Base-by-base conservation (phyloP, 192 early-diverging fungal species). In the Endogone sp. region DNA sequence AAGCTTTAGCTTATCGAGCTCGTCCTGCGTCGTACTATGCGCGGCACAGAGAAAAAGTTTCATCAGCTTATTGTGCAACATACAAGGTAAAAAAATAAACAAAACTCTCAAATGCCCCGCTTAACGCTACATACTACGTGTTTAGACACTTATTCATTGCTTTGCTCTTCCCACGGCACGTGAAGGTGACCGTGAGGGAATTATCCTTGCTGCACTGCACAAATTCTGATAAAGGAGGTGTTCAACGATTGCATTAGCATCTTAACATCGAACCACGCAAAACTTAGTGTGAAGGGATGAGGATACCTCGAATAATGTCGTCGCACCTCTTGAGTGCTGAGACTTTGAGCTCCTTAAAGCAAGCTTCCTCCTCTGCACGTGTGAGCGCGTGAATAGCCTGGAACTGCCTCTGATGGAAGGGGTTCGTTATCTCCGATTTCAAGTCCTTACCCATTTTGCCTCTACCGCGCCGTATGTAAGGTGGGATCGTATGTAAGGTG, bases 171-270 rank as follows among this genome's bases (percentile, higher is more conserved):
- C 56, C 63, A 28, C 83, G 73, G 62, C 83, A 85, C 8, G 71
- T 76, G 76, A 80, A 82, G 29, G 80, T 74, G 21, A 85, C 83
- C 4, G 79, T 81, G 22, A 85, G 71, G 56, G 78, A 65, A 63
- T 85, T 79, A 60, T 82, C 83, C 44, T 82, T 77, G 67, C 81
- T 85, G 44, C 83, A 85, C 44, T 80, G 68, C 22, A 85, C 83
- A 23, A 85, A 85, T 29, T 85, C 83, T 85, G 56, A 13, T 24
- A 77, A 16, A 24, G n/a, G n/a, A n/a, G n/a, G n/a, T n/a, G n/a
- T n/a, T n/a, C n/a, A n/a, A n/a, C n/a, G n/a, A n/a, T n/a, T n/a
- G n/a, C n/a, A n/a, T 29, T n/a, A n/a, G 9, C 3, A 56, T 3
- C n/a, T 9, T 10, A 9, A 24, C 0, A 1, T 29, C 32, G 22